These are phyloP conservation scores for Conoideocrella luteorostrata DNA, from an alignment of 2,329 filamentous ascomycete species.

Conservation along the genomic window DNA sequence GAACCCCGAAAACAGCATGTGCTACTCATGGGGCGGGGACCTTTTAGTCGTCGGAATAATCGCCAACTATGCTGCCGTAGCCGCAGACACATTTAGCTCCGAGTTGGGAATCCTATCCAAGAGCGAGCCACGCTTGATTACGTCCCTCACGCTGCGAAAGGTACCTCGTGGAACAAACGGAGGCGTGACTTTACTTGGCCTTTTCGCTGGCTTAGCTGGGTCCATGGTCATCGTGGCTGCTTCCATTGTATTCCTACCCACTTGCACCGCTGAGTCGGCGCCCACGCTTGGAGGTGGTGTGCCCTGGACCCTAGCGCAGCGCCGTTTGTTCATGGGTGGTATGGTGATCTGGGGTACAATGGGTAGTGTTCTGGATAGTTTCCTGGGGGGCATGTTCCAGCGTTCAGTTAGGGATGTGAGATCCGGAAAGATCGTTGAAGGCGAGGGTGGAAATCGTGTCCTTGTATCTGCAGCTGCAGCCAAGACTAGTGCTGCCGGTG, in stretches of 20 bases:
- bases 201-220: slow-evolving; percentile 67
- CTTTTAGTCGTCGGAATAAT: slow-evolving; percentile 60
- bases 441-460: slow-evolving; percentile 62
- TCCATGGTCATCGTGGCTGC: slow-evolving; percentile 63
- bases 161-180: slow-evolving; percentile 93
- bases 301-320: slow-evolving; percentile 43
- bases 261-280: slow-evolving; percentile 47
- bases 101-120: slow-evolving; percentile 88
- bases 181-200: slow-evolving; percentile 71
- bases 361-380: slow-evolving; percentile 80
- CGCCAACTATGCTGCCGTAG: slow-evolving; percentile 83
- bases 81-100: slow-evolving; percentile 90
- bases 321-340: slow-evolving; percentile 42
- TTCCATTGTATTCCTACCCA: slow-evolving; percentile 61
- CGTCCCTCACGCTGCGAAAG: slow-evolving; percentile 64
- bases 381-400: slow-evolving; percentile 80
- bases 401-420: slow-evolving; percentile 78
- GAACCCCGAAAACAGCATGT: slow-evolving; percentile 37
- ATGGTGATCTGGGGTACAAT: slow-evolving; percentile 67
- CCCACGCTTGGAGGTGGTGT: slow-evolving; percentile 34
- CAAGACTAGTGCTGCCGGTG: slow-evolving; percentile 12
- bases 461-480: slow-evolving; percentile 33
- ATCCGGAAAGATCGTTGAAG: slow-evolving; percentile 84
- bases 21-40: slow-evolving; percentile 56
- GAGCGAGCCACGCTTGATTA: slow-evolving; percentile 75